Percentiles rank a stretch among this genome's conserved stretches.
Conservation (phyloP, 192 early-diverging fungal genomes). For the Coemansia sp. region DNA sequence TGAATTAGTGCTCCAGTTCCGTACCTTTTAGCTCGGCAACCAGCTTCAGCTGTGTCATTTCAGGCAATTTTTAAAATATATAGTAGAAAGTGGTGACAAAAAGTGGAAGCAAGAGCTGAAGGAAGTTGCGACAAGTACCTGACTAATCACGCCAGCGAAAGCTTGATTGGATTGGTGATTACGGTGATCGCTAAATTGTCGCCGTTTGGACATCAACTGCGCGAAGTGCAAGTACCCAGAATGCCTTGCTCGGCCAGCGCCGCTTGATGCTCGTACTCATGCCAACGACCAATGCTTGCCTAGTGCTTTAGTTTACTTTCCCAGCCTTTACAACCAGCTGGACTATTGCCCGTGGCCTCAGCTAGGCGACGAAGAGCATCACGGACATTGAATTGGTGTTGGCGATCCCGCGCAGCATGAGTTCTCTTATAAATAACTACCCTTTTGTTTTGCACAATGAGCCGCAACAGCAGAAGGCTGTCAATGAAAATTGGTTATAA, state of each 20-base stretch:
- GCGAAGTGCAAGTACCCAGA: too few species aligned
- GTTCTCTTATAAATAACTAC: too few species aligned
- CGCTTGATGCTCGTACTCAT: too few species aligned
- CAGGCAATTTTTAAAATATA: background rate
- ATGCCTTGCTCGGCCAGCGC: too few species aligned
- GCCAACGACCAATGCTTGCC: background rate
- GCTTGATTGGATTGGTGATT: too few species aligned
- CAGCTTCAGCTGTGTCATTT: slow-evolving; percentile 36
- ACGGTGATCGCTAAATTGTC: too few species aligned
- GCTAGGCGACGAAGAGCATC: background rate
- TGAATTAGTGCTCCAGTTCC: background rate
- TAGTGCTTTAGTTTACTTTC: background rate
- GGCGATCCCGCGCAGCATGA: too few species aligned
- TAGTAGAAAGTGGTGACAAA: background rate
- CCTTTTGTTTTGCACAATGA: too few species aligned
- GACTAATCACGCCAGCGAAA: background rate
- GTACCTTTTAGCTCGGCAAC: slow-evolving; percentile 45
- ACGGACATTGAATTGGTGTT: background rate
- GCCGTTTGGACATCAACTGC: background rate
- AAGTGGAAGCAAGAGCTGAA: background rate
- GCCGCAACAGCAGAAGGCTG: too few species aligned
- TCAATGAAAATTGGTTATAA: too few species aligned
- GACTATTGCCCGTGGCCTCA: background rate
- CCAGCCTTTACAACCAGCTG: background rate
- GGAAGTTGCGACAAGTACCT: background rate